phyloP scores from a whole-genome alignment of 2,329 filamentous ascomycete genomes.

The Epichloe gansuensis region DNA sequence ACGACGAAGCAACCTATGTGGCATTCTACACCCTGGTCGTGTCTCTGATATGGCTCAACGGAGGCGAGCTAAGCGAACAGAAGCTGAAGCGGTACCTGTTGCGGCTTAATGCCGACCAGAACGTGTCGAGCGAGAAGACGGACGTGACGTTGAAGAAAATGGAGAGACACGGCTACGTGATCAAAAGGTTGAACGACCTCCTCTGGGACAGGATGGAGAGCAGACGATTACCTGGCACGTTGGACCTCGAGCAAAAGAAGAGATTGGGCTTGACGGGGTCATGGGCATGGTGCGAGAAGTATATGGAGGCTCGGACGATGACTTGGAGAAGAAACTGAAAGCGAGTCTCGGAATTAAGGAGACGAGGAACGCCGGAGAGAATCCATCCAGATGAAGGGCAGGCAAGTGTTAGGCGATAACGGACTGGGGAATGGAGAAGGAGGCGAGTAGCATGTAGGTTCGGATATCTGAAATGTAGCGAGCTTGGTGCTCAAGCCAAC shows the following conservation, averaged over 20 bases:
- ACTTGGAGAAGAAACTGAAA: slow-evolving; percentile 47
- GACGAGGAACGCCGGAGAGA: slow-evolving; percentile 13
- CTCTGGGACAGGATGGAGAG: slow-evolving; percentile 48
- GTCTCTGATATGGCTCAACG: slow-evolving; percentile 61
- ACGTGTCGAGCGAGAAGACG: slow-evolving; percentile 64
- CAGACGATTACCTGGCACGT: slow-evolving; percentile 71
- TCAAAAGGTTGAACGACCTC: slow-evolving; percentile 56
- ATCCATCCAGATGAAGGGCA: slow-evolving; percentile 12
- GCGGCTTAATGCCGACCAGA: slow-evolving; percentile 62
- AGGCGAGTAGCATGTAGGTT: background rate
- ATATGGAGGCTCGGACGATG: slow-evolving; percentile 40
- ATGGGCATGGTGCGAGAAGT: slow-evolving; percentile 54
- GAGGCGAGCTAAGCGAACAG: slow-evolving; percentile 61
- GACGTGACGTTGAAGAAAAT: slow-evolving; percentile 64
- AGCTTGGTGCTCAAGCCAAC: background rate
- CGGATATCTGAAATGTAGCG: background rate
- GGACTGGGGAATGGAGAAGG: background rate
- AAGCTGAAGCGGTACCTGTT: slow-evolving; percentile 67
- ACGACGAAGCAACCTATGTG: slow-evolving; percentile 66
- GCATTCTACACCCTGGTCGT: slow-evolving; percentile 74
- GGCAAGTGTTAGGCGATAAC: slow-evolving; percentile 2
- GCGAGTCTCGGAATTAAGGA: slow-evolving; percentile 46
- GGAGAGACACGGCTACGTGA: slow-evolving; percentile 71
- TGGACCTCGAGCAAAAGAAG: slow-evolving; percentile 73
- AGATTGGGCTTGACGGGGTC: slow-evolving; percentile 69